Evolutionary conservation across 495 filamentous ascomycete genomes (phyloP).

Genomic region (Penicillium herquei): DNA sequence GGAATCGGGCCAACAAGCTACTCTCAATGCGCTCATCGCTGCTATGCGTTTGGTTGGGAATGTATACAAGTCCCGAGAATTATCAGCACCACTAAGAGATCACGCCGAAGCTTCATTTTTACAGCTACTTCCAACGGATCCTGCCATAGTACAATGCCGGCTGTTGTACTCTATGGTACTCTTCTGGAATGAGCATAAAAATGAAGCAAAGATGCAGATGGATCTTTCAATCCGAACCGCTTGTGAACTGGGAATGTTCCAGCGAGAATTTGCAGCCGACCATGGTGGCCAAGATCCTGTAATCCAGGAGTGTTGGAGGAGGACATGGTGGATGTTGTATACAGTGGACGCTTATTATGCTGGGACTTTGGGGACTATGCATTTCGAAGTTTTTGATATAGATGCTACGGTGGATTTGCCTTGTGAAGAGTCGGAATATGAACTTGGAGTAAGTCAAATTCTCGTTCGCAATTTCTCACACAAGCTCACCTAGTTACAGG

Average conservation of each 20-base stretch:
- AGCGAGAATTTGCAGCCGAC: conserved; percentile 14
- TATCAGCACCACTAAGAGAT: conserved; percentile 19
- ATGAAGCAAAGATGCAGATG: conserved; percentile 20
- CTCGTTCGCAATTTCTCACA: too few relatives aligned
- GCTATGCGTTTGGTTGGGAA: conserved; percentile 25
- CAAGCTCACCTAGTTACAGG: conserved; percentile 36
- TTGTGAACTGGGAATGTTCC: conserved; percentile 25
- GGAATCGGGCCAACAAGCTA: conserved; percentile 19
- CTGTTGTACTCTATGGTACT: conserved; percentile 32
- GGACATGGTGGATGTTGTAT: conserved; percentile 40
- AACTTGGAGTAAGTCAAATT: conserved; percentile 50
- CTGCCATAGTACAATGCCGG: conserved; percentile 27
- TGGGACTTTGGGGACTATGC: conserved; percentile 29
- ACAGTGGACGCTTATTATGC: conserved; percentile 29
- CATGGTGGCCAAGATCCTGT: conserved; percentile 23
- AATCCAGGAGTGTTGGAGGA: conserved; percentile 31
- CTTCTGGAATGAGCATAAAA: conserved; percentile 32
- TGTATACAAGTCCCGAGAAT: conserved; percentile 21
- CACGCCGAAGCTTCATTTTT: conserved; percentile 41
- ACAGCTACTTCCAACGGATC: conserved; percentile 53
- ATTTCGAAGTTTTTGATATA: conserved; percentile 55
- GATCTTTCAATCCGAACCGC: conserved; percentile 38
- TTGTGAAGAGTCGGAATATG: conserved; percentile 73
- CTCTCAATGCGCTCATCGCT: conserved; percentile 20
- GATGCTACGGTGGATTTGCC: conserved; percentile 63